Percentiles rank a stretch among this genome's conserved stretches.
These are phyloP conservation scores for Fusarium tuaranense DNA, from an alignment of 2,329 filamentous ascomycete genomes.

Conservation along the genomic window DNA sequence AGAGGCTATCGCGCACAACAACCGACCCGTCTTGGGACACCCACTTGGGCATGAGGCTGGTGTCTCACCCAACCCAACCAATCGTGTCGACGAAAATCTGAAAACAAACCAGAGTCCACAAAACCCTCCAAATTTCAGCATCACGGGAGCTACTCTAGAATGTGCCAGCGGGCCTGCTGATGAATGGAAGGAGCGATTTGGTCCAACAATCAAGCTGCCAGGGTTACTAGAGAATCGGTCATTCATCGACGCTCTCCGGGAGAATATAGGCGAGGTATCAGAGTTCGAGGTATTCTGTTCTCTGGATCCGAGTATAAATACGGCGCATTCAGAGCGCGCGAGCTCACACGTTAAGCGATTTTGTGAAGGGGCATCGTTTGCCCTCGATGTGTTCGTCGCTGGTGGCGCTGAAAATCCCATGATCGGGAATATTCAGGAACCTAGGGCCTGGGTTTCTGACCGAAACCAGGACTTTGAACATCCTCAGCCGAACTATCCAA, in stretches of 20 bases:
- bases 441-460: not conserved
- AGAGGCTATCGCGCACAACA: not conserved
- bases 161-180: not conserved
- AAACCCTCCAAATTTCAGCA: not conserved
- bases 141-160: not conserved
- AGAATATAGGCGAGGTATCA: too few species aligned
- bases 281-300: too few species aligned
- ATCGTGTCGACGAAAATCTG: not conserved
- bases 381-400: not conserved
- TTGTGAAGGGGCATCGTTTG: not conserved
- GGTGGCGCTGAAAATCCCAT: too few species aligned
- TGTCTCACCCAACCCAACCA: not conserved
- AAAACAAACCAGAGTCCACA: not conserved
- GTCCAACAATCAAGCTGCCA: not conserved
- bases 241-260: not conserved
- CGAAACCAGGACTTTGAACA: not conserved
- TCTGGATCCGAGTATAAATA: too few species aligned
- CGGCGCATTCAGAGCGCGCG: not conserved
- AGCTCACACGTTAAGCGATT: not conserved
- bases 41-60: not conserved
- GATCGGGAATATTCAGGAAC: rapidly evolving
- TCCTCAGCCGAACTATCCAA: not conserved
- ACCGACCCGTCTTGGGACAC: not conserved
- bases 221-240: not conserved
- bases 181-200: not conserved